Base-by-base conservation (phyloP, 2,329 filamentous ascomycete genomes). In the Exserohilum turcica region DNA sequence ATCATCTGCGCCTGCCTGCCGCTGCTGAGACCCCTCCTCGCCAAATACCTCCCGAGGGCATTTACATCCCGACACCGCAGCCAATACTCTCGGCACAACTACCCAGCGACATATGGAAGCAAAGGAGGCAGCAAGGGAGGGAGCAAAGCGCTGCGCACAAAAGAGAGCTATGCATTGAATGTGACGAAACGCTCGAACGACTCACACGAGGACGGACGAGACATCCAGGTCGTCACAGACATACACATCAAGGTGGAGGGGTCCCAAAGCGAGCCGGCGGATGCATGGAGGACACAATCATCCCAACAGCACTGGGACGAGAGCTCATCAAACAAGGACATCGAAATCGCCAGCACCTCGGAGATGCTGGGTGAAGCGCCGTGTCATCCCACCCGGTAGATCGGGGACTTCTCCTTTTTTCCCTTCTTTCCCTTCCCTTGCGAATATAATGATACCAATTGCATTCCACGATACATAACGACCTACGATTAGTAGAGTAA, bases 1-100 rank as follows among this genome's bases (percentile, higher is more conserved):
- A 71, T 73, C 28, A 67, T 73, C 9, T 73, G 71, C 52, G 67
- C 72, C 7, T 72, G 69, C 31, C 56, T 73, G 1, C 69, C 67
- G 1, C 57, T 68, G 7, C 59, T 74, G 1, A 64, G 65, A 1
- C 67, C 70, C 6, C 59, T 71, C 2, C 43, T 72, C 18, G 57
- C 62, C 0, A 64, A 60, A 27, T 65, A 45, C 38, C 49, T 71
- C 1, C 69, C 68, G 4, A 58, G 56, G 7, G 47, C 62, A 1
- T 65, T 71, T 36, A 61, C 66, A 0, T 63, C 62, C 0, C 53
- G 60, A 33, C 57, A 52, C 27, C 55, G 50, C 29, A 55, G 56
- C 38, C 48, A 53, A 2, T 50, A 51, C 51, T 47, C 44, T 38
- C 59, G 15, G 50, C 56, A 15, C 33, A 43, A 43, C 24, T 44